Base-by-base conservation (phyloP, 805 yeast species). In the Wickerhamomyces ciferrii region DNA sequence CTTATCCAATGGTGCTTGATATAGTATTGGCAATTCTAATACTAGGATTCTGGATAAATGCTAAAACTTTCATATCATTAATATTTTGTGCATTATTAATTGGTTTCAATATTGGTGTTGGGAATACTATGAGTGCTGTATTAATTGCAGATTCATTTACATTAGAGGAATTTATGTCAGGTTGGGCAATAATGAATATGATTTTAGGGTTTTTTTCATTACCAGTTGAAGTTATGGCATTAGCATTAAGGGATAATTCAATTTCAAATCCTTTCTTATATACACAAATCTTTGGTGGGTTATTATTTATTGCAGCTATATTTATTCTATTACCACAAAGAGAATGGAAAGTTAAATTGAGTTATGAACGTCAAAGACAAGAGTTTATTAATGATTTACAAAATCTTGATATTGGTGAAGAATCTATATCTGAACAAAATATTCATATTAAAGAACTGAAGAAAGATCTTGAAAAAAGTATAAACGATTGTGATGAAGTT, bases 271-370 rank as follows among this genome's bases (percentile, higher is more conserved):
- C 87, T 2, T 83, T 73, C 53, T 54, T 76, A 14, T 71, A 81
- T 52, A 71, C 84, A 0, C 87, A 83, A 54, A 72, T 81, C 1
- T 81, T 80, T 60, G 72, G 79, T 2, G 88, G 86, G 1, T 55
- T 71, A 13, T 62, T 75, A 37, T 75, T 70, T 49, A 57, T 74
- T 13, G 62, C 61, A 11, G 76, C 75, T 0, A 57, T 73, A 8
- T 5, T 78, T 1, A 48, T 75, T 32, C 61, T 75, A 45, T 43
- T 75, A 2, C 62, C 76, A 0, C 59, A 78, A 10, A 68, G 89
- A 51, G 84, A 80, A 52, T 66, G 66, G 63, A 63, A 73, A 39
- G 75, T 81, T 4, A 52, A 68, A 42, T 58, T 70, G 41, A 63
- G 63, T 43, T 49, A 78, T 8, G 50, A 51, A 18, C 36, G 13